Evolutionary conservation across 1,139 yeast species (phyloP).

Genomic region (Geotrichum bryndzae): DNA sequence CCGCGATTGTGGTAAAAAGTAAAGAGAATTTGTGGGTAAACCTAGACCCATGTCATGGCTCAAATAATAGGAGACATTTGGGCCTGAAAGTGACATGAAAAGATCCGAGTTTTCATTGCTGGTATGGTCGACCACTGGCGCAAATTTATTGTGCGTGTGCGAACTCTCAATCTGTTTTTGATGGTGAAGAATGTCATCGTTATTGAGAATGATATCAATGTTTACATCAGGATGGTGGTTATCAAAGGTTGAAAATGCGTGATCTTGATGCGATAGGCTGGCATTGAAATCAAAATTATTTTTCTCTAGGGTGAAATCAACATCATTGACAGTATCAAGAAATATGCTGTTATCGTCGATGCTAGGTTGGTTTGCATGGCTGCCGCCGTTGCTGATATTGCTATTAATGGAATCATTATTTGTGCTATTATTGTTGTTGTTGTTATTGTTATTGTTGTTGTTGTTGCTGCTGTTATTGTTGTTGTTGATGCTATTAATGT

Average conservation of each 20-base stretch:
- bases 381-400: slow-evolving; percentile 37
- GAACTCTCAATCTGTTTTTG: neutral
- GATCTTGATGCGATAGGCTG: neutral
- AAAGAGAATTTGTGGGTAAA: slow-evolving; percentile 54
- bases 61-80: slow-evolving; percentile 8
- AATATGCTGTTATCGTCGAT: neutral
- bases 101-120: slow-evolving; percentile 12
- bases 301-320: neutral
- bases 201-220: slow-evolving; percentile 50
- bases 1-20: slow-evolving; percentile 41
- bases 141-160: neutral
- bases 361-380: slow-evolving; percentile 33
- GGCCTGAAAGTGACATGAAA: slow-evolving; percentile 8
- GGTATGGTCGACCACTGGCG: neutral
- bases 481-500: slow-evolving; percentile 1
- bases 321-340: neutral
- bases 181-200: neutral
- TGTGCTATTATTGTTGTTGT: no score
- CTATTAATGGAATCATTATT: slow-evolving; percentile 3
- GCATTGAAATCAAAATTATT: neutral
- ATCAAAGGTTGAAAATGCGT: neutral
- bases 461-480: slow-evolving; percentile 18
- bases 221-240: slow-evolving; percentile 4
- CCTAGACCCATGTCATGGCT: slow-evolving; percentile 15
- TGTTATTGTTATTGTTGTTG: slow-evolving; percentile 23